phyloP scores from a whole-genome alignment of 495 filamentous ascomycete genomes.

The Immersiella caudata region DNA sequence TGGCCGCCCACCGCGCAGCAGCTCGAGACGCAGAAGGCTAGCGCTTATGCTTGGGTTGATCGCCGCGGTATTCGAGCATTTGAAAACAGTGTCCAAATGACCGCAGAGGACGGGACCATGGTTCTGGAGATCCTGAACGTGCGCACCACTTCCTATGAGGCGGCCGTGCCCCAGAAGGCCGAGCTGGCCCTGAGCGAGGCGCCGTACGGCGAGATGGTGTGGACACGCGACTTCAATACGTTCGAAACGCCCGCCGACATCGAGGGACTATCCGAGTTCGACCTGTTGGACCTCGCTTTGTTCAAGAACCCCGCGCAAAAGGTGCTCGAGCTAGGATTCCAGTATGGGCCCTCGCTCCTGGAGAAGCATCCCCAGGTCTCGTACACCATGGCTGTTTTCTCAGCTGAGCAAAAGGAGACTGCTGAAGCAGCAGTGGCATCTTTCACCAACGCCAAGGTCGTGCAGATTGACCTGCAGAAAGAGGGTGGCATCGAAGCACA shows the following conservation, averaged over 20 bases:
- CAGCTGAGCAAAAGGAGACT: neutral
- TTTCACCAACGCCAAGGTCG: conserved; percentile 23
- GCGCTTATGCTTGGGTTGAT: neutral
- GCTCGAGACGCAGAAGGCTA: conserved; percentile 17
- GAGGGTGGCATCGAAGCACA: conserved; percentile 19
- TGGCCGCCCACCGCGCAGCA: conserved; percentile 31
- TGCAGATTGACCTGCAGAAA: conserved; percentile 19
- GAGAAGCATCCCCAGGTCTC: conserved; percentile 14
- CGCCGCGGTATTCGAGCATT: neutral
- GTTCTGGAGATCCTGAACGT: conserved; percentile 36
- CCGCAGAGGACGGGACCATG: conserved; percentile 24
- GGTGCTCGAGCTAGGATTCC: conserved; percentile 16
- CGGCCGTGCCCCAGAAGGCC: conserved; percentile 35
- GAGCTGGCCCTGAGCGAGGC: conserved; percentile 16
- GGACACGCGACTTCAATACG: conserved; percentile 28
- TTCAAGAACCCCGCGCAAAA: conserved; percentile 28
- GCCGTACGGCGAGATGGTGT: conserved; percentile 25
- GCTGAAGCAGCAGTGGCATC: conserved; percentile 7
- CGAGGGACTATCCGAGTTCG: neutral
- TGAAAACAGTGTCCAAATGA: neutral
- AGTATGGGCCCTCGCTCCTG: conserved; percentile 14
- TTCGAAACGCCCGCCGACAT: conserved; percentile 2
- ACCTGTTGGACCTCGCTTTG: conserved; percentile 18
- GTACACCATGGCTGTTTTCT: conserved; percentile 3
- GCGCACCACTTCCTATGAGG: conserved; percentile 37